Base-by-base conservation (phyloP, 768 basidiomycete species). In the Collybia mongolica region DNA sequence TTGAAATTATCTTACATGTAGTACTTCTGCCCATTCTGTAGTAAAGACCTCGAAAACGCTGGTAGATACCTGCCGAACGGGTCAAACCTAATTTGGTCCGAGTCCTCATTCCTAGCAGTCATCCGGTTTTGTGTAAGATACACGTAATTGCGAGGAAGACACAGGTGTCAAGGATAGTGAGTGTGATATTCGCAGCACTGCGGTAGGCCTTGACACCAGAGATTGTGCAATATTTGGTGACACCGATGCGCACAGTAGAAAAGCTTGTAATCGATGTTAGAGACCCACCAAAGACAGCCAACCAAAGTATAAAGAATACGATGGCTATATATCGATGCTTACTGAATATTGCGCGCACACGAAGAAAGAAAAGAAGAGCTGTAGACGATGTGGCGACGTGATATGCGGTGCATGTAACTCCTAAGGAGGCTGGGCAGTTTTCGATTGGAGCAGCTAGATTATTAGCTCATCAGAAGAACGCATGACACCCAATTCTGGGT, bases 11-110 rank as follows among this genome's bases (percentile, higher is more conserved):
- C 65, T 54, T 39, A 68, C 70, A 69, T 48, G 41, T 71, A 71
- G 53, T 70, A 69, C 24, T 64, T 63, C 50, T 69, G 68, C 6
- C 70, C 68, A 19, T 64, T 59, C 46, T 60, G 61, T 3, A 70
- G 47, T 18, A 69, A 19, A 0, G 63, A 63, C 38, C 57, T 50
- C 5, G 65, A 58, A 23, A 70, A 52, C 5, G 53, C 53, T 5
- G 66, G 61, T 2, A 66, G 56, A 6, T 47, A 50, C 28, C 54
- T 49, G 17, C 63, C 65, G 1, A 63, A 51, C 2, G 64, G n/a
- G 14, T 32, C 32, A 32, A 32, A 32, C 15, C n/a, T n/a, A n/a
- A n/a, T n/a, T n/a, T n/a, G n/a, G n/a, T n/a, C n/a, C n/a, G n/a
- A n/a, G n/a, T n/a, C n/a, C n/a, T n/a, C n/a, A n/a, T n/a, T n/a